A percentile compares a stretch with the other conserved stretches of the same genome.
Conservation (phyloP, 805 yeast species). For the Maudiozyma bulderi region DNA sequence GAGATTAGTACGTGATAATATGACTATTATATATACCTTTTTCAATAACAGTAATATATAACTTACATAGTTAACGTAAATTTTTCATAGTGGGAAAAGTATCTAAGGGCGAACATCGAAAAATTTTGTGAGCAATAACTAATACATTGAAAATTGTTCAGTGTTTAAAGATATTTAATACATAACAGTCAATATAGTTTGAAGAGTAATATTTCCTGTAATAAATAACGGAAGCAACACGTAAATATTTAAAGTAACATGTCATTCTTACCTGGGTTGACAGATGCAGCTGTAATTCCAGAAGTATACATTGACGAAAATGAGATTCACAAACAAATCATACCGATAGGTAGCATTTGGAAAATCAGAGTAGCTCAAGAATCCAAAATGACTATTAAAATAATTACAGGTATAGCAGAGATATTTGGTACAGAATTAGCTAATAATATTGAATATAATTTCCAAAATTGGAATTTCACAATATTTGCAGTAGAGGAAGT, state of each 20-base stretch:
- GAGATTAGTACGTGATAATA: constrained; percentile 6
- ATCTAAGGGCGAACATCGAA: too few species aligned
- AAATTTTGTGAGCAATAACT: too few species aligned
- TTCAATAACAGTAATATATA: too few species aligned
- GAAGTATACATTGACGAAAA: constrained; percentile 12
- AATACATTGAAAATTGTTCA: too few species aligned
- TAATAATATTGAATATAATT: constrained; percentile 49
- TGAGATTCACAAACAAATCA: constrained; percentile 11
- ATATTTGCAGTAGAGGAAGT: constrained; percentile 61
- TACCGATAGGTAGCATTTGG: constrained; percentile 26
- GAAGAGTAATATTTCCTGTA: too few species aligned
- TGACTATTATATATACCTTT: background rate
- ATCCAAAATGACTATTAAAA: constrained; percentile 30
- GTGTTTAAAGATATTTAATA: too few species aligned
- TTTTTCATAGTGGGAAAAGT: background rate
- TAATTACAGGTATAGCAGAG: constrained; percentile 69
- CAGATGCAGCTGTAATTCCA: constrained; percentile 2
- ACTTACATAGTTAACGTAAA: background rate
- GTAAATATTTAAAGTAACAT: background rate
- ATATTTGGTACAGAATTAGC: constrained; percentile 91
- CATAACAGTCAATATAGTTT: too few species aligned
- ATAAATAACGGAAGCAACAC: background rate
- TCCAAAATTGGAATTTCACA: constrained; percentile 46
- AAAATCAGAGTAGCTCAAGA: constrained; percentile 32
- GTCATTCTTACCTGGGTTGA: constrained; percentile 11